Evolutionary conservation across 1,284 basidiomycete genomes (phyloP).

Genomic region (Porogramme epimiltina): DNA sequence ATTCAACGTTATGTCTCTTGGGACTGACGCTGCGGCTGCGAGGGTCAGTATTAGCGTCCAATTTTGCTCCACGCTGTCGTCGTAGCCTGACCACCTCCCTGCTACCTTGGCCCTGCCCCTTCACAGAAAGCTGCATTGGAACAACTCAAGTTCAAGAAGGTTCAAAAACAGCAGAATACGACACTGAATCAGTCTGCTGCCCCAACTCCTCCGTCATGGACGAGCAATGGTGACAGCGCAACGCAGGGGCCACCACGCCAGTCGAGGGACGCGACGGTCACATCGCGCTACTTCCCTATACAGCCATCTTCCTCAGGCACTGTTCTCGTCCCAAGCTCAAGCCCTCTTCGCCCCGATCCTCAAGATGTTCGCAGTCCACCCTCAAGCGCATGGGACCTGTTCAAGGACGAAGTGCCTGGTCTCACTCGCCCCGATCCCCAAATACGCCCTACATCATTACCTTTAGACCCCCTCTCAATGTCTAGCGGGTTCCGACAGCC

Average conservation of each 20-base stretch:
- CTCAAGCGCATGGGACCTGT: conserved; percentile 35
- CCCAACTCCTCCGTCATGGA: conserved; percentile 24
- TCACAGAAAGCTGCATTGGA: conserved; percentile 59
- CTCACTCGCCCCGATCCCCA: conserved; percentile 35
- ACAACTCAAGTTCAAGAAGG: conserved; percentile 60
- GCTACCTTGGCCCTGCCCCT: conserved; percentile 7
- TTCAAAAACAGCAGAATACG: conserved; percentile 40
- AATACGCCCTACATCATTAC: conserved; percentile 38
- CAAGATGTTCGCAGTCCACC: conserved; percentile 40
- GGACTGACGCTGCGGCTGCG: conserved; percentile 36
- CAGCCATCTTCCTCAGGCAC: conserved; percentile 45
- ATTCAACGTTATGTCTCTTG: conserved; percentile 38
- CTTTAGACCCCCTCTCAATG: conserved; percentile 56
- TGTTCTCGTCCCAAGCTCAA: conserved; percentile 76
- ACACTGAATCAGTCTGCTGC: conserved; percentile 35
- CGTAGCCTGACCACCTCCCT: conserved; percentile 28
- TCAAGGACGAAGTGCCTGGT: conserved; percentile 43
- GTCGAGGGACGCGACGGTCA: conserved; percentile 56
- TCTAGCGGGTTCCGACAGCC: conserved; percentile 60
- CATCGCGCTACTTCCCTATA: conserved; percentile 45
- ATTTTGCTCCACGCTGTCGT: conserved; percentile 20
- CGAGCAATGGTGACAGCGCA: conserved; percentile 11
- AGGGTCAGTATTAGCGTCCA: conserved; percentile 39
- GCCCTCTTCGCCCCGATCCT: conserved; percentile 51
- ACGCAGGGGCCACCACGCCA: conserved; percentile 43